Conservation (phyloP, 2,329 filamentous ascomycete genomes). For the Aspergillus uvarum region DNA sequence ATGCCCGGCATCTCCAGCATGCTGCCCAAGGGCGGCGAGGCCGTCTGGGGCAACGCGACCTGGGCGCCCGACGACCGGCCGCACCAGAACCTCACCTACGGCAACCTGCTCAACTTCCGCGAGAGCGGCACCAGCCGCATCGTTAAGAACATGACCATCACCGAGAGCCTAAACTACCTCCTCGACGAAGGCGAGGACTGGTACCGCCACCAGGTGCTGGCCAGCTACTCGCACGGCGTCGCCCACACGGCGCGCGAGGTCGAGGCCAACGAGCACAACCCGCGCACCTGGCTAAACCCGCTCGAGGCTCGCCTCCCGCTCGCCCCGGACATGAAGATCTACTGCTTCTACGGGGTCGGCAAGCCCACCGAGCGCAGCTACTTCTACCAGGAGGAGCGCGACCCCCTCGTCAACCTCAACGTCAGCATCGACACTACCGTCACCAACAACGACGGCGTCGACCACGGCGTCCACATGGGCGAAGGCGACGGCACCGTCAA, state of each 20-base stretch:
- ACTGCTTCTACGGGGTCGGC: conserved; percentile 93
- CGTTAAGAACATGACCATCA: conserved; percentile 73
- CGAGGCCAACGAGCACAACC: conserved; percentile 74
- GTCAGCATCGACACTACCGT: conserved; percentile 56
- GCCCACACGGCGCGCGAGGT: conserved; percentile 78
- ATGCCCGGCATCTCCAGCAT: conserved; percentile 98
- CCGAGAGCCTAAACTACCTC: conserved; percentile 74
- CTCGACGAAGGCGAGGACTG: conserved; percentile 77
- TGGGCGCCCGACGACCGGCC: conserved; percentile 86
- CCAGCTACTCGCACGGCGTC: conserved; percentile 83
- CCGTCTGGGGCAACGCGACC: conserved; percentile 87
- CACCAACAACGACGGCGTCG: conserved; percentile 50
- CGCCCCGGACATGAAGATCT: conserved; percentile 88
- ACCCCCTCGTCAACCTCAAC: conserved; percentile 58
- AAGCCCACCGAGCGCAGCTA: conserved; percentile 92
- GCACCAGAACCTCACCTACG: conserved; percentile 71
- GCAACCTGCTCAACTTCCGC: conserved; percentile 82
- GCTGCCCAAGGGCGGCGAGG: conserved; percentile 89
- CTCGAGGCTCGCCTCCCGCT: conserved; percentile 86
- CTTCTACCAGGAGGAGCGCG: conserved; percentile 76
- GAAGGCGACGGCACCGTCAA: conserved; percentile 97
- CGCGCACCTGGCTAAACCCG: conserved; percentile 89
- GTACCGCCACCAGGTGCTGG: conserved; percentile 72
- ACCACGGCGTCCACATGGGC: conserved; percentile 91
- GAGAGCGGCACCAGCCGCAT: conserved; percentile 62